Percentiles rank a stretch among this genome's conserved stretches.
phyloP scores from a whole-genome alignment of 331 rosid genomes.

The Quercus lobata region DNA sequence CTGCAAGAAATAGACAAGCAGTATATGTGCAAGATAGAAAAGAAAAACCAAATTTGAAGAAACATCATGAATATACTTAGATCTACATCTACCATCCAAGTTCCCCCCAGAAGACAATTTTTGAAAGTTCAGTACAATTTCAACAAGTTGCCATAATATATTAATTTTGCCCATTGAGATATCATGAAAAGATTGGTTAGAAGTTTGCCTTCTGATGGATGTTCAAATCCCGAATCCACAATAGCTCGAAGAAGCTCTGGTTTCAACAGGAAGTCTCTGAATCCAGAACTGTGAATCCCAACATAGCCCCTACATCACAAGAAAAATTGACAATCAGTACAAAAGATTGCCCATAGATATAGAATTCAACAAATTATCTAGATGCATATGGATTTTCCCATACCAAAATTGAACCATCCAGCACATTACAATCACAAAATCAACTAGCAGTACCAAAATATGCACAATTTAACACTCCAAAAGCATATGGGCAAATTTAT shows the following conservation, averaged over 20 bases:
- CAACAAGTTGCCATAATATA: not conserved
- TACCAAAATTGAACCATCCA: not conserved
- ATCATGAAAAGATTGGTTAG: not conserved
- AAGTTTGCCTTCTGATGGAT: conserved; percentile 91
- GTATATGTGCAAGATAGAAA: not conserved
- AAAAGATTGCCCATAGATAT: not conserved
- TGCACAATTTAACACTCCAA: not conserved
- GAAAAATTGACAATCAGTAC: not conserved
- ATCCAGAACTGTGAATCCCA: conserved; percentile 96
- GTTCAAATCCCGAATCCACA: conserved; percentile 97
- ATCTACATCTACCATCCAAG: not conserved
- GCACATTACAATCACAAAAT: not conserved
- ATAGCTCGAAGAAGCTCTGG: conserved; percentile 97
- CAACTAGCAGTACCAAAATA: not conserved
- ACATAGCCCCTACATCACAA: conserved; percentile 69
- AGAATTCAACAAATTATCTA: not conserved
- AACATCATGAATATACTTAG: not conserved
- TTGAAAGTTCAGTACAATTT: not conserved
- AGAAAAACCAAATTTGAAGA: not conserved
- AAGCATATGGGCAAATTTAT: not conserved
- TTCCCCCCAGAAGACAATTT: not conserved
- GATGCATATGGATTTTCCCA: not conserved
- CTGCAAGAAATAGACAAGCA: not conserved
- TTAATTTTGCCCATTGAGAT: not conserved
- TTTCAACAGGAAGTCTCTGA: conserved; percentile 93